These are phyloP conservation scores for Trametes hirsuta DNA, from an alignment of 1,284 basidiomycete species.

Conservation along the genomic window DNA sequence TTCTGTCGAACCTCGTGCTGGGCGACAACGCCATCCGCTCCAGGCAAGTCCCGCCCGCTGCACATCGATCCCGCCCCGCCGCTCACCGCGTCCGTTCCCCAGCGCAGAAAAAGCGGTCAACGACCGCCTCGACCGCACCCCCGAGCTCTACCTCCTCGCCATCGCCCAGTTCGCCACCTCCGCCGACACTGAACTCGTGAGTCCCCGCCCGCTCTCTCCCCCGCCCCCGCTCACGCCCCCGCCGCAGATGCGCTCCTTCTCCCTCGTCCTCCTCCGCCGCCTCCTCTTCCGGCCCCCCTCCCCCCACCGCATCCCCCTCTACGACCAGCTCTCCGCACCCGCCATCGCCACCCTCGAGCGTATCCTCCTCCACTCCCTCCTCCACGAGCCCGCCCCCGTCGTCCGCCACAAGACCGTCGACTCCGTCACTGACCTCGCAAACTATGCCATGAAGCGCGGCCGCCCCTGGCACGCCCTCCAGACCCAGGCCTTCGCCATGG, in stretches of 20 bases:
- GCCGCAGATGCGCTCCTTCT: constrained; percentile 78
- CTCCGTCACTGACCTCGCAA: constrained; percentile 73
- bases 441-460: constrained; percentile 70
- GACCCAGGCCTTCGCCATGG: constrained; percentile 68
- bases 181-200: constrained; percentile 74
- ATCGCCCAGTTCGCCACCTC: constrained; percentile 73
- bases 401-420: constrained; percentile 75
- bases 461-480: constrained; percentile 80
- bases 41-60: constrained; percentile 47
- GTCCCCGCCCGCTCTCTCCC: constrained; percentile 29
- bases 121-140: constrained; percentile 72
- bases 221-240: not conserved
- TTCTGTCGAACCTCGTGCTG: constrained; percentile 78
- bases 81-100: constrained; percentile 8
- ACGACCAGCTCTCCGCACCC: constrained; percentile 71
- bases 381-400: constrained; percentile 55
- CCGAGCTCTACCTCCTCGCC: constrained; percentile 76
- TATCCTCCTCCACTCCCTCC: constrained; percentile 67
- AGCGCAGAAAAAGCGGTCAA: constrained; percentile 82
- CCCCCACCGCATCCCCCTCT: constrained; percentile 50
- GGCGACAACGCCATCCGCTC: constrained; percentile 79
- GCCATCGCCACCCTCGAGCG: constrained; percentile 70
- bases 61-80: constrained; percentile 6
- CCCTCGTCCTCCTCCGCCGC: constrained; percentile 74
- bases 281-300: constrained; percentile 64